phyloP scores from a whole-genome alignment of 2,329 filamentous ascomycete species.

The Eurotiales sp. region DNA sequence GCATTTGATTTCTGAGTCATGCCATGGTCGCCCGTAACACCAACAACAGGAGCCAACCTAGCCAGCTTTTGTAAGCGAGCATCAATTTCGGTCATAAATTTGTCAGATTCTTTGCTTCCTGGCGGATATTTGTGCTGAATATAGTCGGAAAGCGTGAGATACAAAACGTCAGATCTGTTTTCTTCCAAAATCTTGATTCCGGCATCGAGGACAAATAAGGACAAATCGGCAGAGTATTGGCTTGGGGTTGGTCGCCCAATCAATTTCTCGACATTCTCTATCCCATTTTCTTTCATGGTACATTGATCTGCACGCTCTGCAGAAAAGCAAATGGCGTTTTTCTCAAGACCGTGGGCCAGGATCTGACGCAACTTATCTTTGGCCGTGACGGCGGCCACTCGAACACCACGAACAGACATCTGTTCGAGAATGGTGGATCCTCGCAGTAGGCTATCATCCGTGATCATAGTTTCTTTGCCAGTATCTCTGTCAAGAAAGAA shows the following conservation, averaged over 20 bases:
- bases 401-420: slow-evolving; percentile 37
- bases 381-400: slow-evolving; percentile 43
- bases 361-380: slow-evolving; percentile 46
- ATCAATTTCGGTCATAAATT: slow-evolving; percentile 37
- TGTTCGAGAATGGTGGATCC: slow-evolving; percentile 42
- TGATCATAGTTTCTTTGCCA: slow-evolving; percentile 39
- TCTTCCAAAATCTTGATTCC: slow-evolving; percentile 42
- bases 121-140: slow-evolving; percentile 45
- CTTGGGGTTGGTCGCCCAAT: slow-evolving; percentile 33
- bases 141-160: slow-evolving; percentile 44
- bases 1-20: slow-evolving; percentile 40
- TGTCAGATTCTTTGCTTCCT: slow-evolving; percentile 32
- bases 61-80: slow-evolving; percentile 29
- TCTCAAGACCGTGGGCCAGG: slow-evolving; percentile 33
- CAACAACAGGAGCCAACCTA: slow-evolving; percentile 34
- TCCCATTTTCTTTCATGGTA: slow-evolving; percentile 33
- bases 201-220: slow-evolving; percentile 43
- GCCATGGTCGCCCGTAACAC: slow-evolving; percentile 42
- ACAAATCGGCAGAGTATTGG: slow-evolving; percentile 45
- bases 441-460: slow-evolving; percentile 38
- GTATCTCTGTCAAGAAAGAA: slow-evolving; percentile 42
- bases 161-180: slow-evolving; percentile 37
- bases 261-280: slow-evolving; percentile 35
- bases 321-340: slow-evolving; percentile 39
- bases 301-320: slow-evolving; percentile 30